A percentile compares a stretch with the other conserved stretches of the same genome.
Evolutionary conservation across 352 stramenopile species (phyloP).

Genomic region (Lagenidium sp.): DNA sequence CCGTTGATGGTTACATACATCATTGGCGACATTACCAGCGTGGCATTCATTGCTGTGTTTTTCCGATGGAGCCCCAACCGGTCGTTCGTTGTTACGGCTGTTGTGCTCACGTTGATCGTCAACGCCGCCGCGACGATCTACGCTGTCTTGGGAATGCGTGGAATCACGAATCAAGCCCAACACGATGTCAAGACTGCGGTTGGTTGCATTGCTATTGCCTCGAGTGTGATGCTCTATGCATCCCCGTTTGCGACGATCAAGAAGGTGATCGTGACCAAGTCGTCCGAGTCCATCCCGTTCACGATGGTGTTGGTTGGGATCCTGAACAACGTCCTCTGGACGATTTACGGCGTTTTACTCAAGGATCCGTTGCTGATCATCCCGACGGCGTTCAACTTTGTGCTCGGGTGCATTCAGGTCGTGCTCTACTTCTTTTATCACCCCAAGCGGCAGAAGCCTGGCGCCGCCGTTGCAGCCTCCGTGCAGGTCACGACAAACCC

Average conservation of each 20-base stretch:
- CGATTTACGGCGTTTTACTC: slow-evolving; percentile 50
- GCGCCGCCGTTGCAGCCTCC: slow-evolving; percentile 2
- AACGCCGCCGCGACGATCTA: slow-evolving; percentile 39
- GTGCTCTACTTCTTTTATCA: slow-evolving; percentile 52
- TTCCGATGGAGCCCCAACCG: slow-evolving; percentile 28
- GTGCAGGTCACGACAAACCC: too few species aligned
- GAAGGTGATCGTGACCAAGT: slow-evolving; percentile 38
- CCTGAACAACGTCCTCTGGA: slow-evolving; percentile 73
- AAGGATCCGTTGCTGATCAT: slow-evolving; percentile 48
- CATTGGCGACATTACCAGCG: slow-evolving; percentile 14
- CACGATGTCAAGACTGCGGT: slow-evolving; percentile 20
- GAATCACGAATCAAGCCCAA: slow-evolving; percentile 16
- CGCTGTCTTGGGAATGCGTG: slow-evolving; percentile 26
- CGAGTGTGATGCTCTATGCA: slow-evolving; percentile 52
- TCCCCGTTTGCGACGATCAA: slow-evolving; percentile 52
- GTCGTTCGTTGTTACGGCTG: slow-evolving; percentile 23
- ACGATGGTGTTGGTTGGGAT: slow-evolving; percentile 46
- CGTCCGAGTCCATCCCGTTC: slow-evolving; percentile 47
- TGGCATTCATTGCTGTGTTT: slow-evolving; percentile 18
- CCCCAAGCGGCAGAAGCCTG: slow-evolving; percentile 13
- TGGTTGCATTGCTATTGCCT: slow-evolving; percentile 35
- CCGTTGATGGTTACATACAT: slow-evolving; percentile 23
- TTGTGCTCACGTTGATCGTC: slow-evolving; percentile 20
- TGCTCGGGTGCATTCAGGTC: slow-evolving; percentile 39
- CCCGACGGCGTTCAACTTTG: slow-evolving; percentile 34